Evolutionary conservation across 2,329 filamentous ascomycete species (phyloP), one percentile per base, ranked within the genome.

Genomic region (Diaporthe destruens): DNA sequence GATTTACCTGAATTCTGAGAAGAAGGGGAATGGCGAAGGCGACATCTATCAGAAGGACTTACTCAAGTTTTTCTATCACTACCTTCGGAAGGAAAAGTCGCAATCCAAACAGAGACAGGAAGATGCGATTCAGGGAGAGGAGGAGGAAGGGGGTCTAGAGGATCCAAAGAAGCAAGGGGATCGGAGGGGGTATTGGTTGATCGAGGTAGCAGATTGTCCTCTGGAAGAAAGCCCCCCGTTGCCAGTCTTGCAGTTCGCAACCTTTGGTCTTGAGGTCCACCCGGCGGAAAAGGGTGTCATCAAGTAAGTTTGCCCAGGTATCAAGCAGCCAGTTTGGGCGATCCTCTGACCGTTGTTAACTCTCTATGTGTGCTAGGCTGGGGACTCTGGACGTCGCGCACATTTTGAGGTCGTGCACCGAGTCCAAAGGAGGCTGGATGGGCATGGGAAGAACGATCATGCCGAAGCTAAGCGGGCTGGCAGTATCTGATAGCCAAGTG

Each of bases 41-140:
- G 7, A 12, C 32, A 66, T 66, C 32, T 49, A 66, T n/a, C 61
- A 34, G 36, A 66, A 66, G 44, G 61, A 66, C 34, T 34, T 66
- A 14, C 25, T 53, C 47, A 25, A 12, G 3, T 20, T 66, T 9
- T 18, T 16, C 16, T 32, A 66, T 6, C 23, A 29, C 8, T 6
- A 51, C 11, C 61, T 66, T 16, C 11, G 20, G 16, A 34, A n/a
- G n/a, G 12, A 65, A n/a, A 8, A 47, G 29, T 1, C 44, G 20
- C 18, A 47, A 7, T 9, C 18, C 3, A 1, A n/a, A 2, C 44
- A n/a, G 8, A n/a, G 9, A 47, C 18, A 47, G 9, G 6, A 44
- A 32, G 18, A 42, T 14, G 16, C 14, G 6, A 12, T 20, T 6
- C 42, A 7, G 6, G 42, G 16, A 20, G 42, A 20, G 14, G 42